Base-by-base conservation (phyloP, 371 early-diverging fungal genomes). In the Mortierella sp. region DNA sequence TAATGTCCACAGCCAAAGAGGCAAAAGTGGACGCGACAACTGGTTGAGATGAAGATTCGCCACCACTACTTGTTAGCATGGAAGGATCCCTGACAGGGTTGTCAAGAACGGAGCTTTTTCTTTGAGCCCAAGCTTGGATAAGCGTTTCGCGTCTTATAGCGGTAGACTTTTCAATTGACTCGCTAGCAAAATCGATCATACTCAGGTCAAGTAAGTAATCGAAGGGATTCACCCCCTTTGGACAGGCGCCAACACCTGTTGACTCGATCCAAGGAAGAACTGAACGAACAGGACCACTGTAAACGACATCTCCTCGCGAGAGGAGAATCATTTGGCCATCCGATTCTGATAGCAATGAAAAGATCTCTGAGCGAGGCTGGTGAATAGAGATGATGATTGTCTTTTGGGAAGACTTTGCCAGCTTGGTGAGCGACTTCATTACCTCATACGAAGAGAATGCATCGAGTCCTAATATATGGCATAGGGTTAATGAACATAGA, bases 351-450 rank as follows among this genome's bases (percentile, higher is more conserved):
- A 81, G 63, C 16, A 81, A 63, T 43, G 69, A 68, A 63, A 81
- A 81, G 53, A 81, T 81, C 43, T 81, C 81, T 3, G 81, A 75
- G 16, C 81, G 81, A 21, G 81, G 81, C 33, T 81, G 81, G 32
- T 81, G 81, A 50, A 75, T 75, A 1, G 81, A 81, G n/a, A 81
- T 75, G n/a, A 81, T 58, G 9, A 81, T 75, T 13, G 81, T 81
- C 81, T 81, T 81, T 59, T 75, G 75, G 1, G 75, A 52, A 0
- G 81, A 75, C 43, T 58, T 68, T 19, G 81, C 81, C 45, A 81
- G 63, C n/a, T 75, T 71, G 5, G 76, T 75, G 47, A 81, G 69
- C 6, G 81, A 72, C 59, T 81, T 81, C 76, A 81, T 81, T 40
- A 81, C 76, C 66, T 81, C 81, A 32, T 72, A 81, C 13, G 81